Evolutionary conservation across 2,329 filamentous ascomycete genomes (phyloP).

Genomic region (Esteya vermicola): DNA sequence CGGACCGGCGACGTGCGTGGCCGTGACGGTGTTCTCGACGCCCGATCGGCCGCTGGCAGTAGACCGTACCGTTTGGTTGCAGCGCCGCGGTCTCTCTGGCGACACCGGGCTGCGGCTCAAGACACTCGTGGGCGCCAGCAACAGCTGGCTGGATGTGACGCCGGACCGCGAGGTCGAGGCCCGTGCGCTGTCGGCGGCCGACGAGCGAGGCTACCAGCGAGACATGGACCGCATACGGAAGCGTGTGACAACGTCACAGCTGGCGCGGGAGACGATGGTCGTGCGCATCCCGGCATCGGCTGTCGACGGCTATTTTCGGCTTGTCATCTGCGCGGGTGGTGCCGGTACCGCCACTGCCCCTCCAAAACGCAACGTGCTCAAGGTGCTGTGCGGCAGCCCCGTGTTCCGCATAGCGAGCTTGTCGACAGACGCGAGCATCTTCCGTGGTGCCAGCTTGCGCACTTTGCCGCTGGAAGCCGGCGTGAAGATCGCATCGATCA

Average conservation of each 20-base stretch:
- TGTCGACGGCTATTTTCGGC: slow-evolving; percentile 53
- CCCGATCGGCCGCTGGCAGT: slow-evolving; percentile 38
- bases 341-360: no score
- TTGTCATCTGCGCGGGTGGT: slow-evolving; percentile 43
- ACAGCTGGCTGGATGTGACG: slow-evolving; percentile 55
- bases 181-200: slow-evolving; percentile 34
- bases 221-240: slow-evolving; percentile 51
- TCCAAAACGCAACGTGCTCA: slow-evolving; percentile 37
- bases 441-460: slow-evolving; percentile 49
- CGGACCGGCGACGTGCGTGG: slow-evolving; percentile 47
- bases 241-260: slow-evolving; percentile 29
- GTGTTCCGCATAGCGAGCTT: slow-evolving; percentile 57
- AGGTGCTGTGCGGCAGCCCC: slow-evolving; percentile 49
- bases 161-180: slow-evolving; percentile 32
- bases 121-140: slow-evolving; percentile 42
- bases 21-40: slow-evolving; percentile 46
- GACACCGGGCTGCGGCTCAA: slow-evolving; percentile 55
- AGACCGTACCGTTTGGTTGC: slow-evolving; percentile 50
- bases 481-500: slow-evolving; percentile 37
- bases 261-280: slow-evolving; percentile 47
- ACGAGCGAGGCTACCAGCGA: slow-evolving; percentile 54
- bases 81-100: slow-evolving; percentile 53
- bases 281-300: slow-evolving; percentile 49
- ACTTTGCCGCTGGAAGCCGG: slow-evolving; percentile 54
- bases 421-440: slow-evolving; percentile 42